Conservation (phyloP, 371 early-diverging fungal species). For the Capillidium rhysosporum region DNA sequence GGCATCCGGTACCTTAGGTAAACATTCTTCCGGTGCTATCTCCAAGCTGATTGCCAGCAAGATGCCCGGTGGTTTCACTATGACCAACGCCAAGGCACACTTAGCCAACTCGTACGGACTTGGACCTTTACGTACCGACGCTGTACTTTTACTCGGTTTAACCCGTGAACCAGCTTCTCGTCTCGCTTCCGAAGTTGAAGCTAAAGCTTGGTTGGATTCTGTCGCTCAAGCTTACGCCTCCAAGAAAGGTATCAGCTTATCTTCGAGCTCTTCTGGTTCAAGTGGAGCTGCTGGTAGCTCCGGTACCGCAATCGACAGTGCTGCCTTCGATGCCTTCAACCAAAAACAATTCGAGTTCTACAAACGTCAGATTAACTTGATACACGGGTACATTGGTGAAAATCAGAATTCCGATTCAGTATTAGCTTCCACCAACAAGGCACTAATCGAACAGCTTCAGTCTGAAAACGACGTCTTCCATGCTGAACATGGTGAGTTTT, state of each 20-base stretch:
- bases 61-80: slow-evolving; percentile 88
- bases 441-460: slow-evolving; percentile 56
- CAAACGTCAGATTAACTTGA: slow-evolving; percentile 68
- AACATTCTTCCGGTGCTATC: slow-evolving; percentile 53
- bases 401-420: slow-evolving; percentile 16
- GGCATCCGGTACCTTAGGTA: slow-evolving; percentile 58
- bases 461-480: slow-evolving; percentile 70
- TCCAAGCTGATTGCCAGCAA: slow-evolving; percentile 71
- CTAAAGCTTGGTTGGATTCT: slow-evolving; percentile 71
- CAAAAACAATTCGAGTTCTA: slow-evolving; percentile 61
- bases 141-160: slow-evolving; percentile 56
- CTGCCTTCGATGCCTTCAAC: slow-evolving; percentile 66
- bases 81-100: slow-evolving; percentile 54
- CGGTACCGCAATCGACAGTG: slow-evolving; percentile 61
- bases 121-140: slow-evolving; percentile 71
- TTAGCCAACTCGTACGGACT: slow-evolving; percentile 53
- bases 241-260: slow-evolving; percentile 52
- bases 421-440: slow-evolving; percentile 53
- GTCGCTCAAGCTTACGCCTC: slow-evolving; percentile 61
- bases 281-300: slow-evolving; percentile 29
- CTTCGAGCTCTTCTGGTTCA: slow-evolving; percentile 31
- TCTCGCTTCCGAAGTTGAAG: slow-evolving; percentile 60
- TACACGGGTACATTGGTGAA: slow-evolving; percentile 69
- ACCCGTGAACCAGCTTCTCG: slow-evolving; percentile 75
- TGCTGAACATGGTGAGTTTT: slow-evolving; percentile 74